Evolutionary conservation across 2,329 filamentous ascomycete genomes (phyloP).

Genomic region (Talaromyces sp.): DNA sequence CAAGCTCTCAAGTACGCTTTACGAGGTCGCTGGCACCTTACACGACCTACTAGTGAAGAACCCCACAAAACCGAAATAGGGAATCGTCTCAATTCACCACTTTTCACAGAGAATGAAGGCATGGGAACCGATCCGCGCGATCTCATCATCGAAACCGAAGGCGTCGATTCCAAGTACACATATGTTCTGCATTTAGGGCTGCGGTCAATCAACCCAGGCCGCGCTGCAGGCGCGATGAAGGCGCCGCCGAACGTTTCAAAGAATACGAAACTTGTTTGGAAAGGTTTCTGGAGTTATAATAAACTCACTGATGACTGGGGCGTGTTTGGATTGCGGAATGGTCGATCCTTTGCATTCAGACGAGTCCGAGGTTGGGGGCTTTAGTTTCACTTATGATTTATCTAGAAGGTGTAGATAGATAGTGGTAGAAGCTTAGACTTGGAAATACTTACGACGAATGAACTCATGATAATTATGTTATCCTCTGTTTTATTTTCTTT

Average conservation of each 20-base stretch:
- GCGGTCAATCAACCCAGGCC: constrained; percentile 54
- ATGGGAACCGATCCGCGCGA: constrained; percentile 49
- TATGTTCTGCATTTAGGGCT: constrained; percentile 78
- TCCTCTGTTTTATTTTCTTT: not conserved
- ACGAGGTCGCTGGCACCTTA: constrained; percentile 63
- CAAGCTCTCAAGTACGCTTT: constrained; percentile 67
- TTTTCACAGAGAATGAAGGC: constrained; percentile 21
- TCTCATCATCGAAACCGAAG: constrained; percentile 81
- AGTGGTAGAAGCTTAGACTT: not conserved
- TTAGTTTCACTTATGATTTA: constrained; percentile 17
- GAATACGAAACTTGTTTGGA: constrained; percentile 88
- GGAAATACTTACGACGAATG: not conserved
- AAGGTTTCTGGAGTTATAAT: constrained; percentile 88
- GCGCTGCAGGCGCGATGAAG: constrained; percentile 40
- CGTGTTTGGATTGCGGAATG: constrained; percentile 67
- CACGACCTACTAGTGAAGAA: constrained; percentile 44
- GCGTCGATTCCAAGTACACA: constrained; percentile 71
- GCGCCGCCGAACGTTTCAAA: constrained; percentile 48
- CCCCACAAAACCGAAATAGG: constrained; percentile 20
- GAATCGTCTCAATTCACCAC: constrained; percentile 46
- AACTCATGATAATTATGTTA: not conserved
- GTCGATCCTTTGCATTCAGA: constrained; percentile 56
- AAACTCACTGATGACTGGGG: constrained; percentile 84
- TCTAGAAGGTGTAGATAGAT: not conserved
- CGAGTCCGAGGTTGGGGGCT: constrained; percentile 59